Conservation (phyloP, 768 basidiomycete species). For the Agaricus subrufescens region DNA sequence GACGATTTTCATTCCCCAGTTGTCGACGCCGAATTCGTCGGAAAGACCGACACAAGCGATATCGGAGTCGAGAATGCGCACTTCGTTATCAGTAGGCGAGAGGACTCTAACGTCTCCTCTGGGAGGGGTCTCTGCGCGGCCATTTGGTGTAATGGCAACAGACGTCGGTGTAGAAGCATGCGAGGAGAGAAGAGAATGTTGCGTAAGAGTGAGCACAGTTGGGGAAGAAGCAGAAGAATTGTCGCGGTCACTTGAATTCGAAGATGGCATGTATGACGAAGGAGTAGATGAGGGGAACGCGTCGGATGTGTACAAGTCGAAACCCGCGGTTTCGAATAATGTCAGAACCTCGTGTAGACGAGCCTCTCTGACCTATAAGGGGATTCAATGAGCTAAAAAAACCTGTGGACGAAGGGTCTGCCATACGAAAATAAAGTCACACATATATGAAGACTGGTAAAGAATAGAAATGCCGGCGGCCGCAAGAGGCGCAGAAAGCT, state of each 20-base stretch:
- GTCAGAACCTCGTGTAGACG: conserved; percentile 59
- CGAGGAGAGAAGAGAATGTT: neutral
- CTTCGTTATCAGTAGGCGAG: conserved; percentile 54
- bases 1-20: conserved; percentile 74
- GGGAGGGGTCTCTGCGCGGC: conserved; percentile 8
- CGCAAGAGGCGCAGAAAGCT: conserved; percentile 72
- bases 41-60: conserved; percentile 74
- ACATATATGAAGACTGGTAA: conserved; percentile 80
- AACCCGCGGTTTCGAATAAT: conserved; percentile 57
- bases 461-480: conserved; percentile 76
- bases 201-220: conserved; percentile 2
- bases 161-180: neutral
- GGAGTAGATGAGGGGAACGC: conserved; percentile 22
- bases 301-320: conserved; percentile 55
- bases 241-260: neutral
- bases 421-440: conserved; percentile 77
- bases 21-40: conserved; percentile 57
- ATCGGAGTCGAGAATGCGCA: conserved; percentile 62
- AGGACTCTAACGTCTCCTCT: conserved; percentile 32
- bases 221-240: conserved; percentile 3
- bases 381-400: conserved; percentile 7
- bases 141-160: neutral
- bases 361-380: conserved; percentile 57
- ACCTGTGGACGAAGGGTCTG: neutral
- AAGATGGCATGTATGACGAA: conserved; percentile 10